Evolutionary conservation across 345 rosid genomes (phyloP), one percentile per base, ranked within the genome.

Genomic region (Euphorbia pulcherrima): DNA sequence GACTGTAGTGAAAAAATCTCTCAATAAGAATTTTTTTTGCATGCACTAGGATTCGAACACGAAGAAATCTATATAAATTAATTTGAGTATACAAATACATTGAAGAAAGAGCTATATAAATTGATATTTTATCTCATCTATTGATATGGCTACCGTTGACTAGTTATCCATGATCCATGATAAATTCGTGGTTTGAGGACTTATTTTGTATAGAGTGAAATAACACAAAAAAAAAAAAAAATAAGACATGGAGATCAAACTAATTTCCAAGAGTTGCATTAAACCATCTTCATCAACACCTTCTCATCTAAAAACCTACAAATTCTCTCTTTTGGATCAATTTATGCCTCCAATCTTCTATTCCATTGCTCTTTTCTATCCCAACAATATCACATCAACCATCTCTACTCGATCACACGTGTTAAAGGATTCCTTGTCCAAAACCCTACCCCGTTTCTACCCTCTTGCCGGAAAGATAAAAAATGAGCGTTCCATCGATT

Each of bases 221-320:
- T n/a, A n/a, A n/a, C n/a, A n/a, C n/a, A n/a, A n/a, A n/a, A n/a
- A n/a, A n/a, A n/a, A n/a, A n/a, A n/a, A n/a, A 33, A 39, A 9
- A 5, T 39, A 39, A 44, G 18, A 64, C 10, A 61, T 62, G 74
- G 61, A 70, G 37, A 37, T 62, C 6, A 29, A 70, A 20, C 52
- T 40, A 0, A 13, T 53, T 18, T 70, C 62, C 18, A 40, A 27
- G 20, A 6, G 5, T 7, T 41, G 18, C 62, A 62, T 70, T 2
- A 28, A 16, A 69, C 73, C 68, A n/a, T 53, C 74, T 17, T 62
- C 68, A 26, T 61, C 60, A 70, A 70, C 74, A 18, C 68, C 68
- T 5, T 33, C 59, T 4, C 53, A 70, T 37, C 55, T 37, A 17
- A 14, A 54, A 62, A 70, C 62, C 39, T 62, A 70, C 40, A 62